A percentile compares a stretch with the other conserved stretches of the same genome.
These are phyloP conservation scores for Austroboletus sp. DNA, from an alignment of 1,284 basidiomycete genomes.

Conservation along the genomic window DNA sequence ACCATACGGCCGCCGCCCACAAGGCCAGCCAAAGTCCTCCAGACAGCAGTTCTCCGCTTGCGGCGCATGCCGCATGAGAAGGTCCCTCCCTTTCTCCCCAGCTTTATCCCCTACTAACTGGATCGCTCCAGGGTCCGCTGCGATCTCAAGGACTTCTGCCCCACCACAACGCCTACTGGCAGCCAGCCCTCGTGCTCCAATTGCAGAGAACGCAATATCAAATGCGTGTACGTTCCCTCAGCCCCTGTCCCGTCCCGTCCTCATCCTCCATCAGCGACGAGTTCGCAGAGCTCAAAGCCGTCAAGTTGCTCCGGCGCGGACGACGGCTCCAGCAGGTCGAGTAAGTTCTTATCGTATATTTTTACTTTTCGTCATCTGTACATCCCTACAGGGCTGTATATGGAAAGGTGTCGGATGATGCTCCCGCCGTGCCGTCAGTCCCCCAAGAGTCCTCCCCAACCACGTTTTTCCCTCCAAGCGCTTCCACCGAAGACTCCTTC, in stretches of 20 bases:
- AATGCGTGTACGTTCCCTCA: slow-evolving; percentile 66
- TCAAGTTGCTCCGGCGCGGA: slow-evolving; percentile 76
- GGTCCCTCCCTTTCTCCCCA: slow-evolving; percentile 37
- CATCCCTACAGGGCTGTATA: slow-evolving; percentile 47
- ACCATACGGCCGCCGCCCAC: slow-evolving; percentile 48
- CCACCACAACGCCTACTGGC: slow-evolving; percentile 32
- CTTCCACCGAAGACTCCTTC: slow-evolving; percentile 26
- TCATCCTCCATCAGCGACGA: slow-evolving; percentile 55
- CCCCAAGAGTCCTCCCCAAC: slow-evolving; percentile 31
- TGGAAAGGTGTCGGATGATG: slow-evolving; percentile 48
- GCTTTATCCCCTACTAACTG: slow-evolving; percentile 4
- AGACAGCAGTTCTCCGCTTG: slow-evolving; percentile 82
- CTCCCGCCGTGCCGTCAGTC: slow-evolving; percentile 29
- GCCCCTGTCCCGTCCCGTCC: slow-evolving; percentile 8
- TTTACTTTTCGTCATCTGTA: slow-evolving; percentile 4
- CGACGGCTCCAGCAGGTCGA: slow-evolving; percentile 80
- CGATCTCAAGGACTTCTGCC: slow-evolving; percentile 68
- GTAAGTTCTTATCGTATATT: slow-evolving; percentile 33
- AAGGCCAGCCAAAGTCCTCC: slow-evolving; percentile 61
- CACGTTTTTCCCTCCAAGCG: slow-evolving; percentile 22
- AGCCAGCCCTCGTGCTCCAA: slow-evolving; percentile 70
- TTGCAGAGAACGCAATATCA: slow-evolving; percentile 76
- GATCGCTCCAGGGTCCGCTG: slow-evolving; percentile 59
- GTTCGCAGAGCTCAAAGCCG: slow-evolving; percentile 80
- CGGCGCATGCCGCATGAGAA: slow-evolving; percentile 81